Percentiles rank a stretch among this genome's conserved stretches.
phyloP scores from a whole-genome alignment of 2,329 filamentous ascomycete genomes.

The Cercospora citrullina region DNA sequence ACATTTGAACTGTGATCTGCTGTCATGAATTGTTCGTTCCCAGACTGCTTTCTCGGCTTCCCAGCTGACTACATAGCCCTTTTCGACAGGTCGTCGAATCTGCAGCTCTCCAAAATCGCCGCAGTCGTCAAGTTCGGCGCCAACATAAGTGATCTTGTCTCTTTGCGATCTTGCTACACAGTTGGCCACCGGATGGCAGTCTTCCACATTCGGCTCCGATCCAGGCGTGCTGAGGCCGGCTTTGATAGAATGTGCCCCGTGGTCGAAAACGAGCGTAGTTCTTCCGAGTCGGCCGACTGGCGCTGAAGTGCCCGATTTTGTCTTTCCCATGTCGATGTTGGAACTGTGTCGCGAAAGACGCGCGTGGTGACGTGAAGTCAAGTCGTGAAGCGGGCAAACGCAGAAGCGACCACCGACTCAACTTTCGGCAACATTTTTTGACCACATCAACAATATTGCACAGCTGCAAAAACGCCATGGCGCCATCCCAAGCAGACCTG shows the following conservation, averaged over 20 bases:
- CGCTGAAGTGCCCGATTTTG: conserved; percentile 5
- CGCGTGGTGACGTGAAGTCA: conserved; percentile 14
- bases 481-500: conserved; percentile 30
- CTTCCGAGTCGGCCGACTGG: conserved; percentile 24
- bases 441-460: neutral
- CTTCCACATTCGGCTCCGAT: conserved; percentile 40
- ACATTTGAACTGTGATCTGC: conserved; percentile 50
- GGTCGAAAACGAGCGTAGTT: conserved; percentile 81
- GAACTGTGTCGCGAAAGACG: conserved; percentile 6
- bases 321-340: conserved; percentile 16
- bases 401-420: conserved; percentile 1
- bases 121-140: conserved; percentile 73
- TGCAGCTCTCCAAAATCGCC: conserved; percentile 85
- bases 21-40: conserved; percentile 82
- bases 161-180: conserved; percentile 78
- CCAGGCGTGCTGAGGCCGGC: conserved; percentile 65
- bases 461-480: conserved; percentile 23
- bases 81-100: conserved; percentile 87
- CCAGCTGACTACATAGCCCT: conserved; percentile 95
- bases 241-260: conserved; percentile 89
- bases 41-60: conserved; percentile 94
- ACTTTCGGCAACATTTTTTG: neutral
- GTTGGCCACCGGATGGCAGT: conserved; percentile 77
- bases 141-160: conserved; percentile 75
- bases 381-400: neutral